Base-by-base conservation (phyloP, 73 alveolate species). In the Urostyla sp. region DNA sequence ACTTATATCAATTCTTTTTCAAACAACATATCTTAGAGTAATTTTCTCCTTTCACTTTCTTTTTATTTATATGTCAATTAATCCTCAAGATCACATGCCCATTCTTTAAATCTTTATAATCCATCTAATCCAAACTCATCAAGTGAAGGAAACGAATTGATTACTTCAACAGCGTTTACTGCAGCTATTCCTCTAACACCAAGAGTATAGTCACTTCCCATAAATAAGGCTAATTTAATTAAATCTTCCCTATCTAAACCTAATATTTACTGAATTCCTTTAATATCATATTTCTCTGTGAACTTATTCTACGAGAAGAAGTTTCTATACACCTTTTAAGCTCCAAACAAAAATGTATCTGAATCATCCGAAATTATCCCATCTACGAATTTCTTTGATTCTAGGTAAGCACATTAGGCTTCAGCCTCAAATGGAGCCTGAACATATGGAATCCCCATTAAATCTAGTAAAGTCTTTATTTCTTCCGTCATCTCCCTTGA, bases 361-460 rank as follows among this genome's bases (percentile, higher is more conserved):
- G 90, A 75, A 77, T 91, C 97, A 37, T 91, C 95, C 3, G 94
- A 88, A 23, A 92, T 75, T 18, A 92, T 88, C 3, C 94, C 94
- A 59, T 92, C 94, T 0, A 89, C 94, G 34, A 80, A 66, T 11
- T 88, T 88, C 23, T 37, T 40, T 36, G 51, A 30, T 44, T 78
- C 89, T 18, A 92, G 79, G 58, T 63, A 88, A 8, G 97, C 97
- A 61, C 97, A 92, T 54, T 92, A 77, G 0, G 95, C 88, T 55
- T 92, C 97, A 11, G 97, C 97, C 67, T 92, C 97, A 35, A 87
- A 87, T 13, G 97, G 97, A 13, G 97, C 95, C 72, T 82, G 81
- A 24, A 92, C 80, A 61, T 72, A 92, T 0, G 97, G 97, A 13
- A 92, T 77, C 38, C 97, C 97, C 61, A 79, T 84, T 0, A 92